Conservation (phyloP, 306 rosid genomes). For the Begonia loranthoides region DNA sequence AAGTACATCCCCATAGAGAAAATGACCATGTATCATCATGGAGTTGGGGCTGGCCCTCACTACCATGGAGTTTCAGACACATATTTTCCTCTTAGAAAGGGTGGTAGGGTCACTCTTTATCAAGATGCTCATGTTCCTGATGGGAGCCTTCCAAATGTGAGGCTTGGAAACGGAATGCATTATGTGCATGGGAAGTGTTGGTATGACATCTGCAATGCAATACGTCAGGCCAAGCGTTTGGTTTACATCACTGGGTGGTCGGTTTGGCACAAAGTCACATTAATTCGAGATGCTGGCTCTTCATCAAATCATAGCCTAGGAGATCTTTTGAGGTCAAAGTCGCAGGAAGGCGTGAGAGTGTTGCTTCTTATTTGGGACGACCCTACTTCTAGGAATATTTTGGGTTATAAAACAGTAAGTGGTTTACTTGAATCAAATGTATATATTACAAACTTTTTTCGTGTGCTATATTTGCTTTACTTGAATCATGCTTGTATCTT, state of each 20-base stretch:
- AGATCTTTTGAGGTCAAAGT: slow-evolving; percentile 70
- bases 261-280: slow-evolving; percentile 77
- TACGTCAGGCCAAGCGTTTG: slow-evolving; percentile 53
- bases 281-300: slow-evolving; percentile 48
- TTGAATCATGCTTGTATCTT: too few relatives aligned
- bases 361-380: slow-evolving; percentile 98
- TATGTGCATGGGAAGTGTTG: slow-evolving; percentile 83
- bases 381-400: slow-evolving; percentile 84
- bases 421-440: slow-evolving; percentile 1
- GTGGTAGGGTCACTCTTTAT: slow-evolving; percentile 74
- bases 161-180: slow-evolving; percentile 47
- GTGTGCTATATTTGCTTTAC: too few relatives aligned
- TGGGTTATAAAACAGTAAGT: slow-evolving; percentile 78
- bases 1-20: slow-evolving; percentile 70
- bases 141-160: slow-evolving; percentile 52
- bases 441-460: too few relatives aligned
- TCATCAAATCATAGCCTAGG: slow-evolving; percentile 42
- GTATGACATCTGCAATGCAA: slow-evolving; percentile 68
- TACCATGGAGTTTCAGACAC: slow-evolving; percentile 83
- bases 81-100: slow-evolving; percentile 83
- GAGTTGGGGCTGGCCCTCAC: slow-evolving; percentile 91
- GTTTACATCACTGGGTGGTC: slow-evolving; percentile 96
- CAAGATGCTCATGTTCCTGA: slow-evolving; percentile 95
- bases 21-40: slow-evolving; percentile 49
- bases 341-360: slow-evolving; percentile 95